Conservation (phyloP, 768 basidiomycete species). For the Multifurca ochricompacta region DNA sequence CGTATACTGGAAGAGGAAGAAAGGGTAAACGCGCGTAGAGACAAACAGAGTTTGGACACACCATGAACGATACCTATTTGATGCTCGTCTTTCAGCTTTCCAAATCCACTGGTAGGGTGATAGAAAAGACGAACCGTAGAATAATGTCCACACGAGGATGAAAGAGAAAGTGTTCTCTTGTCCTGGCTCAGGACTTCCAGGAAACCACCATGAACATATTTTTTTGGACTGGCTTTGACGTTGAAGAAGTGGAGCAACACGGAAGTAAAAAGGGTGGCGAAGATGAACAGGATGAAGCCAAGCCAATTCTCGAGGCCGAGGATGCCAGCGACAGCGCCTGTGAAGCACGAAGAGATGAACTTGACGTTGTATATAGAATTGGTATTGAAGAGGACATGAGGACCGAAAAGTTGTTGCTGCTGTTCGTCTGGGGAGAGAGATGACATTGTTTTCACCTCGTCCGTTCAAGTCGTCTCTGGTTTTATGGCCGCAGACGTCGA, state of each 20-base stretch:
- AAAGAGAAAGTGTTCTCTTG: constrained; percentile 91
- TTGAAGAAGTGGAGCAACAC: constrained; percentile 59
- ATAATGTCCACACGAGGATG: constrained; percentile 87
- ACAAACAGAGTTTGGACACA: neutral
- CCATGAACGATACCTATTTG: constrained; percentile 40
- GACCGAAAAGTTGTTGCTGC: constrained; percentile 54
- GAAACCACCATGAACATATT: constrained; percentile 55
- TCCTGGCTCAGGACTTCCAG: constrained; percentile 69
- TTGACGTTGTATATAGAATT: constrained; percentile 55
- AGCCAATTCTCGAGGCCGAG: constrained; percentile 80
- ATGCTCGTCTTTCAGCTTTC: constrained; percentile 11
- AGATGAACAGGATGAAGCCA: constrained; percentile 74
- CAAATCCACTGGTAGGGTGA: neutral
- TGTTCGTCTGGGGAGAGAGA: constrained; percentile 32
- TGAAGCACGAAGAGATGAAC: constrained; percentile 76
- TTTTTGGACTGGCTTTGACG: constrained; percentile 56
- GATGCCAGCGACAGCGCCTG: constrained; percentile 82
- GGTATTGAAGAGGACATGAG: constrained; percentile 60
- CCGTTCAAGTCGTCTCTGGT: too few relatives aligned
- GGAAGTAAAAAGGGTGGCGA: constrained; percentile 60
- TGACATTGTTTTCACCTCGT: constrained; percentile 16
- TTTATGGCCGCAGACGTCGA: too few relatives aligned
- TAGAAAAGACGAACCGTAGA: constrained; percentile 61
- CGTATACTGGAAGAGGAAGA: constrained; percentile 7
- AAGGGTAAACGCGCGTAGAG: neutral